These are phyloP conservation scores for Coffea humblotiana DNA, from an alignment of 305 asterid species.

Conservation along the genomic window DNA sequence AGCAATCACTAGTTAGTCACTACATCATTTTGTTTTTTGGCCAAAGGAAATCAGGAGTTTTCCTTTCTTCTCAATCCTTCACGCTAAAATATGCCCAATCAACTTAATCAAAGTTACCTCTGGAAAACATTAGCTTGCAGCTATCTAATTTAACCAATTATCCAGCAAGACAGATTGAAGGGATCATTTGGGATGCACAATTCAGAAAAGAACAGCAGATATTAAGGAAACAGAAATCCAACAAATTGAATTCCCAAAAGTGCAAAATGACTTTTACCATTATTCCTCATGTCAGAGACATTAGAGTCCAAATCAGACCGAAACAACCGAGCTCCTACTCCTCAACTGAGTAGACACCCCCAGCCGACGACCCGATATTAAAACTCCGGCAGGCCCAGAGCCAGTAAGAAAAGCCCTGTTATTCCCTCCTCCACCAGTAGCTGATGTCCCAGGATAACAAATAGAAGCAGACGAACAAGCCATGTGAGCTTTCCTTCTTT, in stretches of 20 bases:
- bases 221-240: background rate
- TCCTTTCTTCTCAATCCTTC: background rate
- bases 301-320: slow-evolving; percentile 86
- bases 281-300: slow-evolving; percentile 86
- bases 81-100: background rate
- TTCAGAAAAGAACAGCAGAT: background rate
- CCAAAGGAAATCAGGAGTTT: background rate
- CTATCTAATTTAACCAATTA: background rate
- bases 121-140: background rate
- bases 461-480: slow-evolving; percentile 47
- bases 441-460: slow-evolving; percentile 45
- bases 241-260: background rate
- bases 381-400: slow-evolving; percentile 30
- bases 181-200: background rate
- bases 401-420: slow-evolving; percentile 17
- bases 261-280: slow-evolving; percentile 44
- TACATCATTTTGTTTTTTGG: background rate
- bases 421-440: slow-evolving; percentile 31
- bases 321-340: slow-evolving; percentile 41
- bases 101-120: background rate
- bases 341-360: slow-evolving; percentile 32
- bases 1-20: background rate
- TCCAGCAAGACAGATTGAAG: background rate
- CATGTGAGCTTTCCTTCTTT: slow-evolving; percentile 18
- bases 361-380: slow-evolving; percentile 23